Conservation (phyloP, 306 rosid genomes). For the Trichosanthes cucumerina region DNA sequence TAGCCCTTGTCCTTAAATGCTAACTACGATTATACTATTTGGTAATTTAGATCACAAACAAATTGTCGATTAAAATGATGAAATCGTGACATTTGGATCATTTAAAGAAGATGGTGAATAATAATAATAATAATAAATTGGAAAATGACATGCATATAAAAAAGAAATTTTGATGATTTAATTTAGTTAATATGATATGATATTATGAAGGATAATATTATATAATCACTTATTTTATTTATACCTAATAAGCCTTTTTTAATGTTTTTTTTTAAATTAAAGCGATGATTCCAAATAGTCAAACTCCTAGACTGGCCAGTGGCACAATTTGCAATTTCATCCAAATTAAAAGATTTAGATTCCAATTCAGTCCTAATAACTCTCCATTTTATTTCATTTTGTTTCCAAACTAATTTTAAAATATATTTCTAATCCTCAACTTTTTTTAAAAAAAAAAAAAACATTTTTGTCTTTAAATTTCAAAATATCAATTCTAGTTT, state of each 20-base stretch:
- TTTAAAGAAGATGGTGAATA: not conserved
- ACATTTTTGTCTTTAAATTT: too few relatives aligned
- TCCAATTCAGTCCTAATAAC: not conserved
- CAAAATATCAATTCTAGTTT: too few relatives aligned
- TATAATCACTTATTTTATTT: not conserved
- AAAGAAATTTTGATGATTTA: not conserved
- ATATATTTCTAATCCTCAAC: too few relatives aligned
- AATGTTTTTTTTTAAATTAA: not conserved
- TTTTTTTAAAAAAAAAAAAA: too few relatives aligned
- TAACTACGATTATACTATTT: not conserved
- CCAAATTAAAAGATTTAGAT: not conserved
- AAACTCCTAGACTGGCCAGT: not conserved
- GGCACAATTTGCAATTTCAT: not conserved
- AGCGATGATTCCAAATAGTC: not conserved
- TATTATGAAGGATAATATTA: not conserved
- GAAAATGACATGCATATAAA: not conserved
- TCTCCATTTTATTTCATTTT: too few relatives aligned
- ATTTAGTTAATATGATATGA: not conserved
- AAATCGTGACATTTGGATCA: not conserved
- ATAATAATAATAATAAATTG: not conserved
- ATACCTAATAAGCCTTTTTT: not conserved
- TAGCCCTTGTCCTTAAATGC: not conserved
- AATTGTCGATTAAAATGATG: not conserved
- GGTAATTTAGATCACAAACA: not conserved
- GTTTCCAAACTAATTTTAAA: too few relatives aligned